These are phyloP conservation scores for Dictyostelium firmibasis DNA, from an alignment of 78 protist species.

Conservation along the genomic window DNA sequence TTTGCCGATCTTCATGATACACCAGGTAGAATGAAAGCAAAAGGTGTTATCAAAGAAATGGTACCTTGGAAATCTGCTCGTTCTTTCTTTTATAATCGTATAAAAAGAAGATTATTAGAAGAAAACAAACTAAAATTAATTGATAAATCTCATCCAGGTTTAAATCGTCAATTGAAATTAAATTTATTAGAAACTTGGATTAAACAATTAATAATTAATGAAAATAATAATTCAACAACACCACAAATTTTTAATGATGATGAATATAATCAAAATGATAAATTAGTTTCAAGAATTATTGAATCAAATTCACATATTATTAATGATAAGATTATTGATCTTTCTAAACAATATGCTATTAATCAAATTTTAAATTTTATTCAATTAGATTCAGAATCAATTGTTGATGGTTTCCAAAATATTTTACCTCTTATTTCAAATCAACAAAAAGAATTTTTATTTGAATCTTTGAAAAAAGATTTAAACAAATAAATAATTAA, in stretches of 20 bases:
- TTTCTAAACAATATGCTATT: slow-evolving; percentile 17
- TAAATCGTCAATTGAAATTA: background rate
- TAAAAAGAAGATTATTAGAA: slow-evolving; percentile 86
- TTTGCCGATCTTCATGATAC: slow-evolving; percentile 98
- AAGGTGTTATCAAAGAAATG: slow-evolving; percentile 87
- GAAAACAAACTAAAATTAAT: slow-evolving; percentile 48
- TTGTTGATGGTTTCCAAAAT: slow-evolving; percentile 4
- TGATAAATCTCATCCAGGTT: slow-evolving; percentile 22
- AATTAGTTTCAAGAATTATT: background rate
- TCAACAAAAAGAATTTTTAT: slow-evolving; percentile 54
- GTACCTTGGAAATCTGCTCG: slow-evolving; percentile 92
- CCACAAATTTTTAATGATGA: too few species aligned
- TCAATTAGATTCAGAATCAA: slow-evolving; percentile 22
- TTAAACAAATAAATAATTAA: background rate
- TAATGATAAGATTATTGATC: slow-evolving; percentile 11
- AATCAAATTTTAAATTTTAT: slow-evolving; percentile 16
- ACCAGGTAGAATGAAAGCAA: slow-evolving; percentile 96
- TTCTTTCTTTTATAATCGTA: slow-evolving; percentile 84
- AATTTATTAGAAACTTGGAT: slow-evolving; percentile 34
- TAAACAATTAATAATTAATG: background rate
- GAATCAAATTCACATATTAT: background rate
- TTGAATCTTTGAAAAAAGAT: slow-evolving; percentile 15
- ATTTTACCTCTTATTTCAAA: slow-evolving; percentile 2
- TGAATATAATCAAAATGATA: background rate
- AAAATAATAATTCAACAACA: too few species aligned